Evolutionary conservation across 352 stramenopile species (phyloP).

Genomic region (Phytophthora ramorum): DNA sequence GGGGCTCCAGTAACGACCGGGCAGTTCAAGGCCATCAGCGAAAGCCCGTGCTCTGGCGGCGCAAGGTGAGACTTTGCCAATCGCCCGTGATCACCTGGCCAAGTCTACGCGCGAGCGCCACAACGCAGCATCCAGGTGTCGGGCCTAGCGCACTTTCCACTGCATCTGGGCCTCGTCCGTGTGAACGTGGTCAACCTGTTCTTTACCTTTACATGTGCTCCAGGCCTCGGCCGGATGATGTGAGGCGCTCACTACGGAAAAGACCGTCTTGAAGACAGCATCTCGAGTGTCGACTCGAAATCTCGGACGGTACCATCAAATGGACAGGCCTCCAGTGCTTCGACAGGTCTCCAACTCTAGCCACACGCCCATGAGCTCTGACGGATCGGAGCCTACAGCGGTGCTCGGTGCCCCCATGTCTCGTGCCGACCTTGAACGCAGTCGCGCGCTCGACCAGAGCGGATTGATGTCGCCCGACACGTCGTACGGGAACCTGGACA

Average conservation of each 20-base stretch:
- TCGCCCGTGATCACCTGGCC: slow-evolving; percentile 12
- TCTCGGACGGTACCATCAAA: slow-evolving; percentile 10
- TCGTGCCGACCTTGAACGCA: slow-evolving; percentile 32
- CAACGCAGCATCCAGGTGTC: slow-evolving; percentile 17
- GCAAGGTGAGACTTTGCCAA: slow-evolving; percentile 29
- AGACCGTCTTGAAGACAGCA: slow-evolving; percentile 20
- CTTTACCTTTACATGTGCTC: too few relatives aligned
- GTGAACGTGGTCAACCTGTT: slow-evolving; percentile 14
- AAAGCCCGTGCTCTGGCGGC: background rate
- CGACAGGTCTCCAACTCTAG: slow-evolving; percentile 31
- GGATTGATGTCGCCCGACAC: slow-evolving; percentile 32
- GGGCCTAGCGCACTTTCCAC: slow-evolving; percentile 11
- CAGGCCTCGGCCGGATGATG: slow-evolving; percentile 9
- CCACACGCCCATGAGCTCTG: slow-evolving; percentile 35
- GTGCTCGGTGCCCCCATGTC: slow-evolving; percentile 37
- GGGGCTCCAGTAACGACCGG: slow-evolving; percentile 12
- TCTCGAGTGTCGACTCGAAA: slow-evolving; percentile 14
- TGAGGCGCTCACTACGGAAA: slow-evolving; percentile 37
- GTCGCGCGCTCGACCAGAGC: slow-evolving; percentile 19
- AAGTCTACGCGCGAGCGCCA: slow-evolving; percentile 10
- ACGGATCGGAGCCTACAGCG: slow-evolving; percentile 34
- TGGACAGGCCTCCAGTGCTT: slow-evolving; percentile 20
- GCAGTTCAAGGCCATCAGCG: slow-evolving; percentile 9
- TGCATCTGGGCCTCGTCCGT: slow-evolving; percentile 21
- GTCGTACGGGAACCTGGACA: slow-evolving; percentile 37